Evolutionary conservation across 1,284 basidiomycete species (phyloP).

Genomic region (Mixia osmundae): DNA sequence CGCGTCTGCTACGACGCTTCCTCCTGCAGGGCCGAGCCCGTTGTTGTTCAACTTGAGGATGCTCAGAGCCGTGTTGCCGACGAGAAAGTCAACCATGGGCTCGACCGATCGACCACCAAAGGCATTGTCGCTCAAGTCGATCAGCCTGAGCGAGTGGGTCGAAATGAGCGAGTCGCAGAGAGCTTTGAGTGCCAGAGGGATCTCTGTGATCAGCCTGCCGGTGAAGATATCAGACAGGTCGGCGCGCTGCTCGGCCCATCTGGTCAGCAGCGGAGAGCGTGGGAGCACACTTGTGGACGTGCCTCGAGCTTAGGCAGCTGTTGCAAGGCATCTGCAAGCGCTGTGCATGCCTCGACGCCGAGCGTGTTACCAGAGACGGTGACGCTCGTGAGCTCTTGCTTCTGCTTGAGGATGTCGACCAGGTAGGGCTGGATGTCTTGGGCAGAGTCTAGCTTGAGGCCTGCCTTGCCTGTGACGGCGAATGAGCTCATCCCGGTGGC

Average conservation of each 20-base stretch:
- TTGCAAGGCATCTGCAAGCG: constrained; percentile 55
- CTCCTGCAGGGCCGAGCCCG: constrained; percentile 81
- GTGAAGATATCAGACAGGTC: constrained; percentile 98
- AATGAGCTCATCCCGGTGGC: constrained; percentile 20
- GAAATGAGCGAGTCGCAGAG: constrained; percentile 67
- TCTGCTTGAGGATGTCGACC: constrained; percentile 37
- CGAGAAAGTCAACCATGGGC: constrained; percentile 61
- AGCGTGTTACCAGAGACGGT: constrained; percentile 91
- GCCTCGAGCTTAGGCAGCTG: constrained; percentile 52
- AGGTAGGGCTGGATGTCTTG: constrained; percentile 61
- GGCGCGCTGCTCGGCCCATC: constrained; percentile 39
- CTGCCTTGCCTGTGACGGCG: constrained; percentile 44
- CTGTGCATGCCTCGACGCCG: constrained; percentile 70
- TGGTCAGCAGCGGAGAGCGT: too few relatives aligned
- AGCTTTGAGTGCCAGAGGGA: constrained; percentile 66
- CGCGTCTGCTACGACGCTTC: constrained; percentile 62
- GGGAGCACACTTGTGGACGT: constrained; percentile 9
- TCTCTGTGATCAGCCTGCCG: constrained; percentile 81
- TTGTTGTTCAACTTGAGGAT: constrained; percentile 89
- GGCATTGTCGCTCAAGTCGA: constrained; percentile 87
- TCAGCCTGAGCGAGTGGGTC: constrained; percentile 55
- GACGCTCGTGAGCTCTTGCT: constrained; percentile 48
- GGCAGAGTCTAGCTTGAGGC: constrained; percentile 57
- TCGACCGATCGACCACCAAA: constrained; percentile 90
- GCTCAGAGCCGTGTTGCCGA: constrained; percentile 29